Base-by-base conservation (phyloP, 441 rosid genomes). In the Populus trichocarpa region DNA sequence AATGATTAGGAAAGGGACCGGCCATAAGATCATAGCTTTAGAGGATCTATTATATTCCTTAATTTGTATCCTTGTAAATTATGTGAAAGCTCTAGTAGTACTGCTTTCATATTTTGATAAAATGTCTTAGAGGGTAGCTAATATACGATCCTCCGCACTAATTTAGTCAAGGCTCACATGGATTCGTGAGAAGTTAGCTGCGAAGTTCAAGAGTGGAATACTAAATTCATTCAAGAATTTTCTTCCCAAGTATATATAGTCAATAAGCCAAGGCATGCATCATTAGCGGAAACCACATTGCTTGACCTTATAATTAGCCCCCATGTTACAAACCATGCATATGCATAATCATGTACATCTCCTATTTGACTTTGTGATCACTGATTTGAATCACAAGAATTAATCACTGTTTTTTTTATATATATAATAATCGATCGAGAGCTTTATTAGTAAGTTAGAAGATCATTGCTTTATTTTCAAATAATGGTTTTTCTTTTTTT, bases 111-210 rank as follows among this genome's bases (percentile, higher is more conserved):
- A 30, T 30, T 30, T 4, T 30, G 32, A 30, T 30, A 30, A 30
- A 30, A 30, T 30, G 32, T 30, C 32, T 30, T 30, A 4, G 8
- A 7, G 38, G 38, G 38, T 35, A 35, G 38, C 20, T 7, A 50
- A 20, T 8, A 59, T 20, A 59, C 4, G 8, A 59, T 8, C 28
- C 28, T 26, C 59, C 70, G 46, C 78, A 77, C 68, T 16, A 53
- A 68, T 59, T 74, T 80, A 67, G 71, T 40, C 76, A 77, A 38
- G 63, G 46, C 72, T 83, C 88, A 84, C 91, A 84, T 88, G 93
- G 87, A 87, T 83, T 72, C 88, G 83, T 81, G 84, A 79, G 46
- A 81, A 78, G 77, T 82, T 7, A 18, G 42, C 9, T 70, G 79
- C 76, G 64, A 69, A 74, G 30, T 53, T 46, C 57, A 46, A 9